Evolutionary conservation across 108 stramenopile species (phyloP).

Genomic region (Mayamaea pseudoterrestris): DNA sequence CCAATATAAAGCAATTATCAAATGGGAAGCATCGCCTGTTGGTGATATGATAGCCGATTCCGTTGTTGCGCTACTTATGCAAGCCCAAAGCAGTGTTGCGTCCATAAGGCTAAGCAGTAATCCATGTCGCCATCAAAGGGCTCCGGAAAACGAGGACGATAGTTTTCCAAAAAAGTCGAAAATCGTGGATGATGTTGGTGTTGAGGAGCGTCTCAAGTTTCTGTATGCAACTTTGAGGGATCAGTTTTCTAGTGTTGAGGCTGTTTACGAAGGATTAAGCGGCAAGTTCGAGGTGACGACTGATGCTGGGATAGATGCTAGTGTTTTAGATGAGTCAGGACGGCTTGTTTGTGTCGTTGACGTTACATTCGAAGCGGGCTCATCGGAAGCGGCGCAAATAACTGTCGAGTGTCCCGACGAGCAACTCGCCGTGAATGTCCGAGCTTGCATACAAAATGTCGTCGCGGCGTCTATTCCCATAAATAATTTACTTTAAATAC

Average conservation of each 20-base stretch:
- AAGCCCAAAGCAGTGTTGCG: constrained; percentile 80
- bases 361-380: constrained; percentile 44
- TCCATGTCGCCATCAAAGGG: constrained; percentile 63
- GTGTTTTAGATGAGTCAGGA: constrained; percentile 21
- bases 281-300: constrained; percentile 64
- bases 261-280: constrained; percentile 57
- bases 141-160: constrained; percentile 16
- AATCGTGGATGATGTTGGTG: constrained; percentile 4
- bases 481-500: too few species aligned
- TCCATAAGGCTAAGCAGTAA: constrained; percentile 76
- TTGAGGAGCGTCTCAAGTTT: constrained; percentile 33
- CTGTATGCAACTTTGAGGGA: constrained; percentile 49
- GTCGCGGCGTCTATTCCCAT: constrained; percentile 2
- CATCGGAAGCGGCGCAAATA: constrained; percentile 41
- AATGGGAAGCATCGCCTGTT: constrained; percentile 85
- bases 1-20: constrained; percentile 55
- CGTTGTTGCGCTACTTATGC: constrained; percentile 79
- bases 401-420: constrained; percentile 63
- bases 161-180: constrained; percentile 22
- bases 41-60: constrained; percentile 92
- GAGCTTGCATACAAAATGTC: constrained; percentile 44
- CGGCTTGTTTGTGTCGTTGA: constrained; percentile 39
- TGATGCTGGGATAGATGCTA: constrained; percentile 36
- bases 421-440: constrained; percentile 61
- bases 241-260: constrained; percentile 70